Percentiles rank a stretch among this genome's conserved stretches.
phyloP scores from a whole-genome alignment of 495 filamentous ascomycete genomes.

The Aspergillus steynii region DNA sequence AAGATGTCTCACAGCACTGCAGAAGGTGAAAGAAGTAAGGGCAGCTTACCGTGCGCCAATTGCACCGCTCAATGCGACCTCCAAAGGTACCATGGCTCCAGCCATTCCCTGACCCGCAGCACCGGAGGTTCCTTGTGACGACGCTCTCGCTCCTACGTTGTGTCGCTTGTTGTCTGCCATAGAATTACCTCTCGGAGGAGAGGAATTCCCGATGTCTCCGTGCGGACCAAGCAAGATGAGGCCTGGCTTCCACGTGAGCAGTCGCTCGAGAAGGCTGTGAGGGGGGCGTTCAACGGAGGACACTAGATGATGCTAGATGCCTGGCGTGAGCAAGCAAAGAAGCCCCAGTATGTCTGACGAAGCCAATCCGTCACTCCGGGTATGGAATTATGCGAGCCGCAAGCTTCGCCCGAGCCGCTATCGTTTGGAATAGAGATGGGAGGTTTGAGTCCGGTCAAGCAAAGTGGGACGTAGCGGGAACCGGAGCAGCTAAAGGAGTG shows the following conservation, averaged over 20 bases:
- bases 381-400: neutral
- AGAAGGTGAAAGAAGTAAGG: neutral
- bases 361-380: neutral
- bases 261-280: neutral
- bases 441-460: conserved; percentile 10
- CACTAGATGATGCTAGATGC: neutral
- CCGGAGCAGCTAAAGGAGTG: conserved; percentile 24
- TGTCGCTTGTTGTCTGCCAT: conserved; percentile 53
- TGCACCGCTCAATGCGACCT: conserved; percentile 49
- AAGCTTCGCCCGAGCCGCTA: neutral
- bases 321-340: neutral
- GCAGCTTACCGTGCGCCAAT: conserved; percentile 53
- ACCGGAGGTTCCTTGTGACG: conserved; percentile 29
- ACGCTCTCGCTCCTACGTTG: conserved; percentile 40
- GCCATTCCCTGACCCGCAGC: conserved; percentile 37
- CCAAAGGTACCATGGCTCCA: conserved; percentile 44
- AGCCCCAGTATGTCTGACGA: neutral
- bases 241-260: neutral
- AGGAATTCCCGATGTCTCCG: neutral
- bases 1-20: neutral
- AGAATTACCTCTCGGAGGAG: conserved; percentile 14
- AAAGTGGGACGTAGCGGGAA: conserved; percentile 26
- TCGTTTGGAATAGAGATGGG: conserved; percentile 15
- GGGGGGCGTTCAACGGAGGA: neutral
- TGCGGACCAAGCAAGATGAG: neutral